phyloP scores from a whole-genome alignment of 129 eudicot genomes.

The Flaveria linearis region DNA sequence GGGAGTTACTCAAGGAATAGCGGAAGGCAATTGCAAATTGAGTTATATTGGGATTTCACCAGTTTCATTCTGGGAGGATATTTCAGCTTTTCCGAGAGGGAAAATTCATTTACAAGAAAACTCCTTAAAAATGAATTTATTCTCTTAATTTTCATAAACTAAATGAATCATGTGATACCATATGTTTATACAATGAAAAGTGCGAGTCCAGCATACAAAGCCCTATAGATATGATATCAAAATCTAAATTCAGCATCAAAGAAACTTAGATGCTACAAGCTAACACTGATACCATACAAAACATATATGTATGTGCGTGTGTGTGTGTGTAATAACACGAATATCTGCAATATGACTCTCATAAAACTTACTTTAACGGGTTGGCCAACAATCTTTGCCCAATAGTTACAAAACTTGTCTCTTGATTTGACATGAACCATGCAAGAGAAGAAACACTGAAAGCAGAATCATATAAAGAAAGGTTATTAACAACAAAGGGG shows the following conservation, averaged over 20 bases:
- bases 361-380: conserved; percentile 74
- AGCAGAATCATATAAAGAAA: conserved; percentile 17
- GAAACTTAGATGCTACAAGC: conserved; percentile 13
- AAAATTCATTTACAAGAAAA: no score
- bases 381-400: conserved; percentile 92
- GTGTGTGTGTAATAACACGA: background rate
- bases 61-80: background rate
- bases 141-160: background rate
- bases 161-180: background rate
- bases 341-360: background rate
- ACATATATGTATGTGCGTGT: no score
- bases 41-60: background rate
- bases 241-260: background rate
- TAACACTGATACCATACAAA: background rate
- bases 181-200: background rate
- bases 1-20: background rate
- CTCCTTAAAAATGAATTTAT: background rate
- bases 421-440: conserved; percentile 96
- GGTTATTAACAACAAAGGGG: background rate
- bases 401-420: conserved; percentile 90
- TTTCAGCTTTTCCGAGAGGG: background rate
- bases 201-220: conserved; percentile 7
- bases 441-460: conserved; percentile 96
- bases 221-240: background rate
- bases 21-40: background rate